phyloP scores from a whole-genome alignment of 1,284 basidiomycete genomes.

The Lignosus rhinocerotis region DNA sequence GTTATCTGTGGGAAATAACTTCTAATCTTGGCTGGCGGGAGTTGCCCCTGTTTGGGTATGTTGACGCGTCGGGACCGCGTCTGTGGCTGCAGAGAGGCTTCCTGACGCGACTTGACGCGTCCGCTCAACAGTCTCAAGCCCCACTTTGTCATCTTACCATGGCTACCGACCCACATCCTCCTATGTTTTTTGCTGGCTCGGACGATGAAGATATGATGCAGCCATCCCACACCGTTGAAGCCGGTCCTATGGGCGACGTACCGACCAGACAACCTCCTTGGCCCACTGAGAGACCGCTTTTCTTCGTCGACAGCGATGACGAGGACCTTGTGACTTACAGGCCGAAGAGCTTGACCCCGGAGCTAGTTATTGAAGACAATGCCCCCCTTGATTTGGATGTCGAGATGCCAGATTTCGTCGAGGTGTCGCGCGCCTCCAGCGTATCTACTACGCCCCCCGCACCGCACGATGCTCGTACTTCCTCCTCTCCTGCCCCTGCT shows the following conservation, averaged over 20 bases:
- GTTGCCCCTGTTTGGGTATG: constrained; percentile 8
- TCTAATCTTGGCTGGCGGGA: background rate
- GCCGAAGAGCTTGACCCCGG: background rate
- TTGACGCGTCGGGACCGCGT: constrained; percentile 29
- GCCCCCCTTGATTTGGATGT: constrained; percentile 57
- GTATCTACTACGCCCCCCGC: constrained; percentile 40
- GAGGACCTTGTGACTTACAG: constrained; percentile 36
- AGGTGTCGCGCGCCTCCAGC: constrained; percentile 41
- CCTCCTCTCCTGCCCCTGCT: constrained; percentile 28
- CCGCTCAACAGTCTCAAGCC: background rate
- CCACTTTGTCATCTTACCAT: background rate
- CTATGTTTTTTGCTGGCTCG: constrained; percentile 41
- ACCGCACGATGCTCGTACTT: constrained; percentile 23
- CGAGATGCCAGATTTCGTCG: constrained; percentile 24
- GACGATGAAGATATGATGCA: constrained; percentile 34
- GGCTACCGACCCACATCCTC: constrained; percentile 5
- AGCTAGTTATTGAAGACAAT: constrained; percentile 5
- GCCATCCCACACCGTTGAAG: background rate
- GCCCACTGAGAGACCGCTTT: constrained; percentile 40
- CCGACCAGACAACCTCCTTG: background rate
- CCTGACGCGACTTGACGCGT: constrained; percentile 14
- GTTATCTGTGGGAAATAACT: constrained; percentile 13
- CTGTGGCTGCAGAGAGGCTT: constrained; percentile 25
- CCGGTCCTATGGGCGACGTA: background rate
- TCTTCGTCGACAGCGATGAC: constrained; percentile 62